These are phyloP conservation scores for Diaporthe capsici DNA, from an alignment of 2,329 filamentous ascomycete genomes.

Conservation along the genomic window DNA sequence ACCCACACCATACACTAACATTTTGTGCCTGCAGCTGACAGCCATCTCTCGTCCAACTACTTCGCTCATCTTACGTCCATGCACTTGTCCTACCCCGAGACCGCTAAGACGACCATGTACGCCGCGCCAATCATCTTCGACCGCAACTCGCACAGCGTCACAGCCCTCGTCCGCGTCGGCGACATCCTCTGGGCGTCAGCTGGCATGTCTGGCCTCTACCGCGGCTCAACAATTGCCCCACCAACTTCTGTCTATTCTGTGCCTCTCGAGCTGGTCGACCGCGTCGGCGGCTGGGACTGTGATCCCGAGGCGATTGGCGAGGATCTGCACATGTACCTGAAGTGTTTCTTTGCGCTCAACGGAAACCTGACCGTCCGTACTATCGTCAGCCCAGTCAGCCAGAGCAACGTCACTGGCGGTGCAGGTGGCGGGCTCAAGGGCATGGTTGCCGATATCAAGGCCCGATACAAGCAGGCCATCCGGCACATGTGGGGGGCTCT, in stretches of 20 bases:
- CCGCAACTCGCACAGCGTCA: constrained; percentile 78
- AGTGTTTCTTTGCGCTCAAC: constrained; percentile 82
- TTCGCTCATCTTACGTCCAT: constrained; percentile 75
- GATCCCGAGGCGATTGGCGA: constrained; percentile 81
- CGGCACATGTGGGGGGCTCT: constrained; percentile 84
- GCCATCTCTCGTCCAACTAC: constrained; percentile 77
- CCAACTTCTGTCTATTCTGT: constrained; percentile 83
- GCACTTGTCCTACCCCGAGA: constrained; percentile 72
- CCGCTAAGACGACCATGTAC: constrained; percentile 74
- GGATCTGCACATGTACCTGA: constrained; percentile 83
- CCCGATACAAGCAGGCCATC: constrained; percentile 79
- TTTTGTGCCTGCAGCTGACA: constrained; percentile 69
- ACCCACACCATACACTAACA: constrained; percentile 49
- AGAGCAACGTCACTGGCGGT: constrained; percentile 78
- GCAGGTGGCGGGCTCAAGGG: constrained; percentile 68
- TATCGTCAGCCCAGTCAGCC: constrained; percentile 78
- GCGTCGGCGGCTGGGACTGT: constrained; percentile 80
- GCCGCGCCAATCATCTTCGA: constrained; percentile 81
- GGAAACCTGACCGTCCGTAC: constrained; percentile 76
- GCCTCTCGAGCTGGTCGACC: constrained; percentile 75
- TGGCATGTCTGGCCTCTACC: constrained; percentile 78
- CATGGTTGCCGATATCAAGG: constrained; percentile 69
- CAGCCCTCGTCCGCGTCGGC: constrained; percentile 77
- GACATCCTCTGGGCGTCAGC: constrained; percentile 81
- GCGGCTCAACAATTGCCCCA: constrained; percentile 74